Conservation (phyloP, 208 protist genomes). For the Tritrichomonas musculus region DNA sequence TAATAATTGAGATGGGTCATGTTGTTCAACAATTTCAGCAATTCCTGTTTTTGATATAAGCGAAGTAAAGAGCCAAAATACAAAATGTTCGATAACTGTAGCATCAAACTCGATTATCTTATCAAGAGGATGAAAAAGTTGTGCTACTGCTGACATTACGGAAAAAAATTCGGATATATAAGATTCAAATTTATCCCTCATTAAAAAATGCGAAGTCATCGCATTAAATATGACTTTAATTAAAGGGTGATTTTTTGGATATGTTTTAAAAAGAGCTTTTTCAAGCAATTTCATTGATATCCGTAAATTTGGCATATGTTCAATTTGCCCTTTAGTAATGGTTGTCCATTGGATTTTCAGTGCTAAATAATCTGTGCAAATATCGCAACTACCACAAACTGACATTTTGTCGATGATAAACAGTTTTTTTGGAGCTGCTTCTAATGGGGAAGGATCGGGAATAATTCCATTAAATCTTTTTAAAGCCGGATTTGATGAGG, state of each 20-base stretch:
- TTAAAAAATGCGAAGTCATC: neutral
- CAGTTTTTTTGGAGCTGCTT: neutral
- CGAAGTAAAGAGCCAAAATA: slow-evolving; percentile 10
- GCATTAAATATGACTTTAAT: neutral
- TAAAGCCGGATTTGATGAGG: neutral
- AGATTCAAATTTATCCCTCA: slow-evolving; percentile 11
- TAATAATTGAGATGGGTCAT: neutral
- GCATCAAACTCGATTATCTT: neutral
- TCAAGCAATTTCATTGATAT: slow-evolving; percentile 25
- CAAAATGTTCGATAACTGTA: neutral
- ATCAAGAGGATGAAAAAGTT: neutral
- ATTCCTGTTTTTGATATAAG: neutral
- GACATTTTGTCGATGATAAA: neutral
- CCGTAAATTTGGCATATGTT: neutral
- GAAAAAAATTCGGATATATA: neutral
- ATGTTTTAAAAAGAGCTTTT: neutral
- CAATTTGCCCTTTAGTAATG: neutral
- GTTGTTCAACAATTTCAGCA: neutral
- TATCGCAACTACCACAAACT: neutral
- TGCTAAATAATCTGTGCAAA: neutral
- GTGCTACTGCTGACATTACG: neutral
- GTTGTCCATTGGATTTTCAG: slow-evolving; percentile 6
- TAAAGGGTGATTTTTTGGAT: neutral
- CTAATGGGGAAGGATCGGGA: neutral
- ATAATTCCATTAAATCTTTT: neutral